Conservation (phyloP, 768 basidiomycete genomes). For the Trametes cinnabarina region DNA sequence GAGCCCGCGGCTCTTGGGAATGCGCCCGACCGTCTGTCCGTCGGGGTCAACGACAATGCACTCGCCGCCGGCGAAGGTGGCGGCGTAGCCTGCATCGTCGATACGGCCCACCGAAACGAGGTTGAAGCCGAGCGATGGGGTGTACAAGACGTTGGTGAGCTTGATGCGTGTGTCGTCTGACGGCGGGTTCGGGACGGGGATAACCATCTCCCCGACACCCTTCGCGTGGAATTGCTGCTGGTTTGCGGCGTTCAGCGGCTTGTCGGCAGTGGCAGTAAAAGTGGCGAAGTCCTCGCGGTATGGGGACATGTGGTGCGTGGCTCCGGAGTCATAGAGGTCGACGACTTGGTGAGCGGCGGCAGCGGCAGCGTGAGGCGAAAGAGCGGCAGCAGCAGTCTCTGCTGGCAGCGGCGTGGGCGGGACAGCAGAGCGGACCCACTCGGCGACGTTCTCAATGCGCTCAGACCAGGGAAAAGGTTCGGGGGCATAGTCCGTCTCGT, state of each 20-base stretch:
- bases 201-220: conserved; percentile 21
- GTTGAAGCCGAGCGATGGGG: too few species aligned
- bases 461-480: too few species aligned
- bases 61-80: conserved; percentile 6
- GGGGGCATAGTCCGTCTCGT: too few species aligned
- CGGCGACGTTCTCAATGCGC: too few species aligned
- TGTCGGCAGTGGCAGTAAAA: conserved; percentile 22
- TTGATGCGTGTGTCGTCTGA: neutral
- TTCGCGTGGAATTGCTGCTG: conserved; percentile 23
- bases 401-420: too few species aligned
- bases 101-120: neutral
- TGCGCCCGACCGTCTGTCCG: neutral
- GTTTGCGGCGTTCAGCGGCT: neutral
- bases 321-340: conserved; percentile 24
- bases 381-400: too few species aligned
- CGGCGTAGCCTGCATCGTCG: conserved; percentile 20
- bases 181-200: conserved; percentile 26
- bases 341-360: neutral
- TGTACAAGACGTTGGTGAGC: neutral
- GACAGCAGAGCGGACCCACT: too few species aligned
- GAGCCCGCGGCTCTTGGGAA: too few species aligned
- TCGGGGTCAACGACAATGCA: conserved; percentile 14
- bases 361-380: too few species aligned
- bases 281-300: conserved; percentile 10
- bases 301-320: conserved; percentile 18